Base-by-base conservation (phyloP, 176 grass and related monocot species). In the Ensete glaucum region DNA sequence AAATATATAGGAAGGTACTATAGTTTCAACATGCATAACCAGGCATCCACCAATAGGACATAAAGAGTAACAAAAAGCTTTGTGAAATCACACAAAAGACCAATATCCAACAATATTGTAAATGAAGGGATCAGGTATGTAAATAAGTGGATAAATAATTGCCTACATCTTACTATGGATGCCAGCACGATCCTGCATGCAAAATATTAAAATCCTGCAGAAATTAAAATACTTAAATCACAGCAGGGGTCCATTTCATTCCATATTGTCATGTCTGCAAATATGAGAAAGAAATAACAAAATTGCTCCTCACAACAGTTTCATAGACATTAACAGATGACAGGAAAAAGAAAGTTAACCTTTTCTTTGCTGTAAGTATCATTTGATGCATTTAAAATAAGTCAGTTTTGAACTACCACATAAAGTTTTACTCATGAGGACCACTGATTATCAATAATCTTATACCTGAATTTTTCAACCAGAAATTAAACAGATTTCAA, bases 201-300 rank as follows among this genome's bases (percentile, higher is more conserved):
- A 82, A 77, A 87, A 81, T 83, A 73, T 84, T 85, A 88, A 20
- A 92, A 85, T 78, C 95, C 95, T 99, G 88, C 95, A 99, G 82
- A 98, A 88, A 98, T 91, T 94, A 83, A 92, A 89, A 90, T 91
- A 84, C 83, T 89, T 62, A 21, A 87, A 94, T 99, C 90, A 99
- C 90, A 87, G 91, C 29, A 62, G 84, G 76, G 73, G 1, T 27
- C 34, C n/a, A 69, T 85, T 69, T 54, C 83, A 57, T 84, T 82
- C 53, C 67, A 57, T 62, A 68, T 84, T 63, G 81, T 84, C 52
- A 80, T 79, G 82, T 57, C 34, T 78, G 77, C 19, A 85, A 68
- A 34, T 34, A 34, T 34, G 29, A 34, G 49, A 58, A 78, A 80
- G 24, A 81, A 52, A 26, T n/a, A 67, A 67, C 52, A 8, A 9